Evolutionary conservation across 2,329 filamentous ascomycete species (phyloP).

Genomic region (Aaosphaeria arxii): DNA sequence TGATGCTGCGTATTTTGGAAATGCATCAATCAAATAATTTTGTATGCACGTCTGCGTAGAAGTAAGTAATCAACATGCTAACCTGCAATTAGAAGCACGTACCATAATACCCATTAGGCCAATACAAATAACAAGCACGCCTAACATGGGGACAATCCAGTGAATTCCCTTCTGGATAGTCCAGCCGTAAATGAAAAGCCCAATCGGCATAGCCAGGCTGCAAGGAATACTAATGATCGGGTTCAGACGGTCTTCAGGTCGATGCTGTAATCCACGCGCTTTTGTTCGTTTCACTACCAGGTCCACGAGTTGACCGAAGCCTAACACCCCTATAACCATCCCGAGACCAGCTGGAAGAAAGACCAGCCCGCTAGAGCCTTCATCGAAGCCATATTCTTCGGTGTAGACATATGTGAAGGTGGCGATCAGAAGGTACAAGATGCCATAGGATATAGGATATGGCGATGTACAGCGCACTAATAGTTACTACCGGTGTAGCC

Average conservation of each 20-base stretch:
- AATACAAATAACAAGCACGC: slow-evolving; percentile 41
- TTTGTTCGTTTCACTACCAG: slow-evolving; percentile 32
- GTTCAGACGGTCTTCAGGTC: slow-evolving; percentile 22
- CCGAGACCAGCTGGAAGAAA: slow-evolving; percentile 48
- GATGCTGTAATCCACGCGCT: slow-evolving; percentile 47
- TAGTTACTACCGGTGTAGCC: slow-evolving; percentile 50
- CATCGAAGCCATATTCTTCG: slow-evolving; percentile 9
- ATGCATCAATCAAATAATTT: slow-evolving; percentile 61
- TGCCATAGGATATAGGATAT: slow-evolving; percentile 34
- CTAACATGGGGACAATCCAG: slow-evolving; percentile 42
- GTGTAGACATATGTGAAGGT: slow-evolving; percentile 14
- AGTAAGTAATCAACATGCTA: not conserved
- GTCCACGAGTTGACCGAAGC: slow-evolving; percentile 28
- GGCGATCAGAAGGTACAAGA: slow-evolving; percentile 18
- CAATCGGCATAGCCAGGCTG: slow-evolving; percentile 17
- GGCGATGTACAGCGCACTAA: slow-evolving; percentile 42
- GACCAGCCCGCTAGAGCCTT: slow-evolving; percentile 1
- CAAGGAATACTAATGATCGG: slow-evolving; percentile 11
- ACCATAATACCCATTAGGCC: slow-evolving; percentile 7
- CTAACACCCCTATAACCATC: slow-evolving; percentile 35
- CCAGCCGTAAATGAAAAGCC: slow-evolving; percentile 12
- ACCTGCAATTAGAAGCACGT: not conserved
- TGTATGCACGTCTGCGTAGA: slow-evolving; percentile 30
- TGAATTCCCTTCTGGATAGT: slow-evolving; percentile 2
- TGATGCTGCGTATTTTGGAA: slow-evolving; percentile 14